Percentiles rank a stretch among this genome's conserved stretches.
These are phyloP conservation scores for Agrocybe praecox DNA, from an alignment of 768 basidiomycete species.

Conservation along the genomic window DNA sequence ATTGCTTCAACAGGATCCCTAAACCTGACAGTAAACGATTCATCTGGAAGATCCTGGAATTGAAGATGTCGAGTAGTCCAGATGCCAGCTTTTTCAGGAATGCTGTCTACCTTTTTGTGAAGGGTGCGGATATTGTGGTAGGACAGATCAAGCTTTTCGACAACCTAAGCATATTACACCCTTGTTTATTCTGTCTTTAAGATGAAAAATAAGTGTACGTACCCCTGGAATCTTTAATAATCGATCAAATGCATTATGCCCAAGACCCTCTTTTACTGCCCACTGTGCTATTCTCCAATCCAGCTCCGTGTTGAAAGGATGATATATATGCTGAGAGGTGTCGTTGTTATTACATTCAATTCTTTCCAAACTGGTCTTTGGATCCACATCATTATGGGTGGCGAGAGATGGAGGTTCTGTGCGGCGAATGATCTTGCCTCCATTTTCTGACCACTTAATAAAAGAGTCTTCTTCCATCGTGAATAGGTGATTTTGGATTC, in stretches of 20 bases:
- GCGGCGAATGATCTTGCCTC: too few species aligned
- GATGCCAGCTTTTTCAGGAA: conserved; percentile 24
- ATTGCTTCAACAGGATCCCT: conserved; percentile 32
- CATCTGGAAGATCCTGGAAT: conserved; percentile 23
- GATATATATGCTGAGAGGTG: neutral
- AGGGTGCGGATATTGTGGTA: conserved; percentile 24
- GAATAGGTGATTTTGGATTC: too few species aligned
- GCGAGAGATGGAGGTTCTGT: too few species aligned
- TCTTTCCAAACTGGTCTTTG: neutral
- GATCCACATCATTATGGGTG: neutral
- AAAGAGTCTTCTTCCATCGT: too few species aligned
- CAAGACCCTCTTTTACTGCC: conserved; percentile 25
- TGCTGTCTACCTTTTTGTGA: conserved; percentile 24
- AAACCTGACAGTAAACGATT: conserved; percentile 18
- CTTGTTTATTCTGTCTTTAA: too few species aligned
- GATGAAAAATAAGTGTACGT: neutral
- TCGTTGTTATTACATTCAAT: too few species aligned
- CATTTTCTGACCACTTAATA: too few species aligned
- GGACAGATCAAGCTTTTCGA: conserved; percentile 24
- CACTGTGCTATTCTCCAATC: conserved; percentile 30
- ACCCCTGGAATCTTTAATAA: conserved; percentile 29
- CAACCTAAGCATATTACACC: neutral
- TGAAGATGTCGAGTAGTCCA: conserved; percentile 22
- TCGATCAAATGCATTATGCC: conserved; percentile 27
- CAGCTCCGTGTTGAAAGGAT: conserved; percentile 25